A percentile compares a stretch with the other conserved stretches of the same genome.
Conservation (phyloP, 805 yeast genomes). For the Danielozyma ontarioensis region DNA sequence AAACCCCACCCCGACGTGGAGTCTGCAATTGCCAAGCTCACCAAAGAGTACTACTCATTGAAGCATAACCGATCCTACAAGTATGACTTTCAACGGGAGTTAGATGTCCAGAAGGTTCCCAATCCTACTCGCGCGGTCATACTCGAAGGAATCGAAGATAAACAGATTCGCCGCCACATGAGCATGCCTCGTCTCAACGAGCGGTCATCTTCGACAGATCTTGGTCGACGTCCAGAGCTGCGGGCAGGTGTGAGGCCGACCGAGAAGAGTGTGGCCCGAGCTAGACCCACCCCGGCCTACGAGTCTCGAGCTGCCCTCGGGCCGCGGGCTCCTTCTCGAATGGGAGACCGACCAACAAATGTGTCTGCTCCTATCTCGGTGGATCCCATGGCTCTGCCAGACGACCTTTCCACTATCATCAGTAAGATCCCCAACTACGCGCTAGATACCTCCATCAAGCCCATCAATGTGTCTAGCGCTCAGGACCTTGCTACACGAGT, state of each 20-base stretch:
- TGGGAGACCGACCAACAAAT: neutral
- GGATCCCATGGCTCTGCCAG: neutral
- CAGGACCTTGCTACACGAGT: conserved; percentile 14
- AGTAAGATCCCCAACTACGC: conserved; percentile 25
- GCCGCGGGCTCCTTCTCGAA: neutral
- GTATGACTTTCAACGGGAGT: conserved; percentile 39
- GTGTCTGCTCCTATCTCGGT: neutral
- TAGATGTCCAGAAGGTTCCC: conserved; percentile 29
- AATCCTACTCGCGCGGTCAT: conserved; percentile 17
- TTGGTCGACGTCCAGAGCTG: no score
- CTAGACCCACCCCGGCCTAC: neutral
- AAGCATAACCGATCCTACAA: conserved; percentile 35
- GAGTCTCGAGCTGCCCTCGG: neutral
- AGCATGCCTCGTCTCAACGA: no score
- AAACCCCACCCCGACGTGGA: conserved; percentile 7
- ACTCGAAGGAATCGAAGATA: no score
- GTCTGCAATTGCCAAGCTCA: conserved; percentile 14
- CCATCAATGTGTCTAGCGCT: conserved; percentile 22
- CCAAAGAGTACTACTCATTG: conserved; percentile 22
- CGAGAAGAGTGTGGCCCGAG: neutral
- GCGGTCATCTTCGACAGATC: neutral
- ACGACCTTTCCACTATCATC: conserved; percentile 5
- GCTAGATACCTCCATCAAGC: conserved; percentile 32
- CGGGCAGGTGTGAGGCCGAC: no score
- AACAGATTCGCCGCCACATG: no score